These are phyloP conservation scores for Emergomyces africanus DNA, from an alignment of 2,329 filamentous ascomycete genomes.

Conservation along the genomic window DNA sequence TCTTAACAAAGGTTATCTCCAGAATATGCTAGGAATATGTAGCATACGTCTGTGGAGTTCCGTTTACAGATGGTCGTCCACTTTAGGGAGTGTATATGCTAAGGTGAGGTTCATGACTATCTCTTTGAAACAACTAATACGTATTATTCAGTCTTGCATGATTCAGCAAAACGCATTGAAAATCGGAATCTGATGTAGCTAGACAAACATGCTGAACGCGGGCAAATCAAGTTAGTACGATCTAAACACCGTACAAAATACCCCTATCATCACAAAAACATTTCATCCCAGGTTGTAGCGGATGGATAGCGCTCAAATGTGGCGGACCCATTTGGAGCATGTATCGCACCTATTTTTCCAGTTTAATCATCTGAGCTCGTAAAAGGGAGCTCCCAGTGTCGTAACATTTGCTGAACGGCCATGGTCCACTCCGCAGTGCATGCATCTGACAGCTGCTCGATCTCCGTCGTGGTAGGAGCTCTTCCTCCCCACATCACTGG, in stretches of 20 bases:
- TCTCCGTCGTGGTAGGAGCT: slow-evolving; percentile 43
- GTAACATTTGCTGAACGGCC: slow-evolving; percentile 52
- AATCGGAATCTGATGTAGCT: not conserved
- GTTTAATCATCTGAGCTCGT: slow-evolving; percentile 20
- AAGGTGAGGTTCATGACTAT: not conserved
- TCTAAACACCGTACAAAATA: not conserved
- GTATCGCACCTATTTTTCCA: not conserved
- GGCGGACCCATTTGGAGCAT: not conserved
- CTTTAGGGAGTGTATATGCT: not conserved
- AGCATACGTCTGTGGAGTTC: not conserved
- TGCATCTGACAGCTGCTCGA: slow-evolving; percentile 46
- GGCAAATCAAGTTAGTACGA: not conserved
- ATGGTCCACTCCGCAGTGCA: slow-evolving; percentile 56
- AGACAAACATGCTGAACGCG: not conserved
- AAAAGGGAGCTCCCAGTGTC: slow-evolving; percentile 54
- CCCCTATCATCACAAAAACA: not conserved
- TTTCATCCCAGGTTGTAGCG: not conserved
- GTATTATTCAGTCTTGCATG: not conserved
- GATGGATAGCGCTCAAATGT: not conserved
- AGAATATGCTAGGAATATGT: not conserved
- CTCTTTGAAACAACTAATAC: not conserved
- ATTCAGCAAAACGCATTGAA: not conserved
- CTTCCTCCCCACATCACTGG: slow-evolving; percentile 58
- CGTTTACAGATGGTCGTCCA: not conserved
- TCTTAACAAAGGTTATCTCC: not conserved